Conservation (phyloP, 164 flowering plant species). For the Vitis vinifera region ASM3070453v1 NC_081810.1:20801501-20802000, state of each 20-base stretch:
- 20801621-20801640: too few relatives aligned
- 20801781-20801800: not conserved
- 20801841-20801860: conserved; percentile 96
- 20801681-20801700: not conserved
- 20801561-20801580: conserved; percentile 96
- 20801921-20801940: conserved; percentile 89
- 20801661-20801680: not conserved
- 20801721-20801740: not conserved
- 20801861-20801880: conserved; percentile 95
- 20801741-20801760: not conserved
- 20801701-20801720: not conserved
- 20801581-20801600: conserved; percentile 98
- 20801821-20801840: not conserved
- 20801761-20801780: not conserved
- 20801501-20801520: conserved; percentile 99
- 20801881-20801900: conserved; percentile 97
- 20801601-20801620: conserved; percentile 94
- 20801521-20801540: conserved; percentile 99
- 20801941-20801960: conserved; percentile 84
- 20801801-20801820: not conserved
- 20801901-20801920: conserved; percentile 98
- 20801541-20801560: conserved; percentile 98
- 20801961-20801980: conserved; percentile 82
- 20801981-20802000: not conserved
- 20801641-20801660: too few relatives aligned